phyloP scores from a whole-genome alignment of 345 rosid genomes.

The Geranium rotundifolium region DNA sequence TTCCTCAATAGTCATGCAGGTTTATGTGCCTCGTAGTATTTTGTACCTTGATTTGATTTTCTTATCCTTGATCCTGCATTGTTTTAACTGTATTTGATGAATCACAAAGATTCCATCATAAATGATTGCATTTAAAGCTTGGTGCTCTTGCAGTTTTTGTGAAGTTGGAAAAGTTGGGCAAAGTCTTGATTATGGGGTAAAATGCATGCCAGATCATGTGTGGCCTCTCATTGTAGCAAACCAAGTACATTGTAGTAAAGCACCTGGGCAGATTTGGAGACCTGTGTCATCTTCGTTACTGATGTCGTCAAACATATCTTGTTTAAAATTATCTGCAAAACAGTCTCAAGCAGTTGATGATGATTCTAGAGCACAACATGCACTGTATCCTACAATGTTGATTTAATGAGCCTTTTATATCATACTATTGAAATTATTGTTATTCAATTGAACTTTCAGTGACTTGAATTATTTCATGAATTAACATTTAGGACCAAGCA shows the following conservation, averaged over 20 bases:
- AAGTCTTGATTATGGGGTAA: slow-evolving; percentile 25
- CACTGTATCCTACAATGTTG: slow-evolving; percentile 55
- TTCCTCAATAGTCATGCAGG: not conserved
- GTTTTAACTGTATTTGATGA: not conserved
- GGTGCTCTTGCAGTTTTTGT: slow-evolving; percentile 52
- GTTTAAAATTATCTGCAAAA: slow-evolving; percentile 32
- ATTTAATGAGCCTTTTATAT: not conserved
- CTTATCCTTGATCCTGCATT: slow-evolving; percentile 6
- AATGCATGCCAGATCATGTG: slow-evolving; percentile 33
- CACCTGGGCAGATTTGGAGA: slow-evolving; percentile 36
- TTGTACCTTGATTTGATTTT: too few species aligned
- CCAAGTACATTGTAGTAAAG: slow-evolving; percentile 16
- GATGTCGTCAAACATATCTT: slow-evolving; percentile 43
- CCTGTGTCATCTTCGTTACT: slow-evolving; percentile 16
- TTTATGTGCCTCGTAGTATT: not conserved
- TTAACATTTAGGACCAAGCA: too few species aligned
- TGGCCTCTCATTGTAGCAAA: slow-evolving; percentile 29
- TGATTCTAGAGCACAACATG: slow-evolving; percentile 19
- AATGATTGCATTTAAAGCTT: slow-evolving; percentile 33
- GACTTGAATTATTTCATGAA: not conserved
- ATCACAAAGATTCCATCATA: slow-evolving; percentile 4
- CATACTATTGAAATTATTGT: too few species aligned
- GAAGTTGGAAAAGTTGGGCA: slow-evolving; percentile 44
- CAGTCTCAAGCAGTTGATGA: slow-evolving; percentile 14
- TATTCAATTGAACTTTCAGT: not conserved